A percentile compares a stretch with the other conserved stretches of the same genome.
These are phyloP conservation scores for Alopecurus myosuroides DNA, from an alignment of 176 grass and related monocot genomes.

Conservation along the genomic window DNA sequence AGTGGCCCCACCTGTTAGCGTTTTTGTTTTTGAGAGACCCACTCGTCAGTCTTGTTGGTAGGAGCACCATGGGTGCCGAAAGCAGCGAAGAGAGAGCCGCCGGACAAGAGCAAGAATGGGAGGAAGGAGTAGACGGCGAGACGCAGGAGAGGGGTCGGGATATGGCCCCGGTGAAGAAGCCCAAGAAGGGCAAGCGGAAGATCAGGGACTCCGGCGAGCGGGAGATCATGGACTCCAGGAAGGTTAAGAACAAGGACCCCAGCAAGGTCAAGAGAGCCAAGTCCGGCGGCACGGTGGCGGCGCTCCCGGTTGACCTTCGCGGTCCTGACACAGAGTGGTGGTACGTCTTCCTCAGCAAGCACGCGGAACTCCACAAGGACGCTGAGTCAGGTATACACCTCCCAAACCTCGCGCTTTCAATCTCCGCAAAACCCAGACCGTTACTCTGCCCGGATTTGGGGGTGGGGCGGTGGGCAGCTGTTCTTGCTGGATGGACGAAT, in stretches of 20 bases:
- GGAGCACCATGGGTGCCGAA: neutral
- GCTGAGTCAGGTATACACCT: conserved; percentile 31
- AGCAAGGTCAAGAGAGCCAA: conserved; percentile 42
- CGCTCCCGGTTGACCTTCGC: conserved; percentile 52
- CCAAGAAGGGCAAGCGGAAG: conserved; percentile 57
- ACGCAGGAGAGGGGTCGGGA: neutral
- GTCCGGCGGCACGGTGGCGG: conserved; percentile 11
- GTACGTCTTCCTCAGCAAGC: conserved; percentile 77
- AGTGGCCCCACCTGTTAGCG: neutral
- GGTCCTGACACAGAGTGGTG: conserved; percentile 88
- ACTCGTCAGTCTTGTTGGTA: neutral
- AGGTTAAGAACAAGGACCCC: conserved; percentile 52
- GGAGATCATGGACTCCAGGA: neutral
- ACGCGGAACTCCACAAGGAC: conserved; percentile 39
- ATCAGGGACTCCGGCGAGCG: conserved; percentile 11
- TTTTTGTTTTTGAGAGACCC: neutral
- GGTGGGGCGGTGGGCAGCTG: neutral
- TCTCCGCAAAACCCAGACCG: neutral
- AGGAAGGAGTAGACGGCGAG: neutral
- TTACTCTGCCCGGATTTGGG: conserved; percentile 15
- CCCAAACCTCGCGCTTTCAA: neutral
- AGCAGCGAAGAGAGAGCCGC: neutral
- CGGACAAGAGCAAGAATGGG: neutral
- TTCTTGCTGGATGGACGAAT: neutral
- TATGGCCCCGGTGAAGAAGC: conserved; percentile 44